phyloP scores from a whole-genome alignment of 2,329 filamentous ascomycete species.

The Neodidymelliopsis sp. region DNA sequence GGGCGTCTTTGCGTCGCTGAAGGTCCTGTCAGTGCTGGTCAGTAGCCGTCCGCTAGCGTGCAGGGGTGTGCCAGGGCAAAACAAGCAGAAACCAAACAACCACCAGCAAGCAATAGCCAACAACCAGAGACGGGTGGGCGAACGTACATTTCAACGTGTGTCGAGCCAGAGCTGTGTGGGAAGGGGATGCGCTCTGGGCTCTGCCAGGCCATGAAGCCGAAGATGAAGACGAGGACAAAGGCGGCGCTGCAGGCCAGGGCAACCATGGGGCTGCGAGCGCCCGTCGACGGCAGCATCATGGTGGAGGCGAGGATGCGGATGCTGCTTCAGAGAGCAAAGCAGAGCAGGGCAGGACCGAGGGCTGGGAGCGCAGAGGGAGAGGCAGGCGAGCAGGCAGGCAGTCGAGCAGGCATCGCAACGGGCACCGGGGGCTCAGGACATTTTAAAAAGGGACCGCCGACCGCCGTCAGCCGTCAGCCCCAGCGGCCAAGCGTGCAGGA shows the following conservation, averaged over 20 bases:
- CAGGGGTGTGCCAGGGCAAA: background rate
- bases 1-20: conserved; percentile 32
- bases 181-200: conserved; percentile 37
- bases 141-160: conserved; percentile 39
- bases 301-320: conserved; percentile 15
- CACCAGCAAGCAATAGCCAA: background rate
- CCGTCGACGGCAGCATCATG: conserved; percentile 42
- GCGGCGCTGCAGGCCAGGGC: conserved; percentile 42
- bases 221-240: conserved; percentile 42
- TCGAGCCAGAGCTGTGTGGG: conserved; percentile 20
- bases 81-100: background rate
- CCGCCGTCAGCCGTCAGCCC: conserved; percentile 26
- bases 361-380: conserved; percentile 24
- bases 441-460: conserved; percentile 33
- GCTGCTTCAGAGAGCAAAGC: conserved; percentile 11
- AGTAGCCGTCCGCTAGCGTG: conserved; percentile 16
- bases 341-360: conserved; percentile 18
- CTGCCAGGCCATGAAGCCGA: conserved; percentile 47
- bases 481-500: conserved; percentile 30
- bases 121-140: background rate
- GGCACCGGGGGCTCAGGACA: conserved; percentile 30
- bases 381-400: conserved; percentile 6
- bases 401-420: conserved; percentile 10
- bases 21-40: conserved; percentile 29
- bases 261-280: conserved; percentile 43